Percentiles rank a stretch among this genome's conserved stretches.
These are phyloP conservation scores for Eucalyptus regnans DNA, from an alignment of 345 rosid species.

Conservation along the genomic window DNA sequence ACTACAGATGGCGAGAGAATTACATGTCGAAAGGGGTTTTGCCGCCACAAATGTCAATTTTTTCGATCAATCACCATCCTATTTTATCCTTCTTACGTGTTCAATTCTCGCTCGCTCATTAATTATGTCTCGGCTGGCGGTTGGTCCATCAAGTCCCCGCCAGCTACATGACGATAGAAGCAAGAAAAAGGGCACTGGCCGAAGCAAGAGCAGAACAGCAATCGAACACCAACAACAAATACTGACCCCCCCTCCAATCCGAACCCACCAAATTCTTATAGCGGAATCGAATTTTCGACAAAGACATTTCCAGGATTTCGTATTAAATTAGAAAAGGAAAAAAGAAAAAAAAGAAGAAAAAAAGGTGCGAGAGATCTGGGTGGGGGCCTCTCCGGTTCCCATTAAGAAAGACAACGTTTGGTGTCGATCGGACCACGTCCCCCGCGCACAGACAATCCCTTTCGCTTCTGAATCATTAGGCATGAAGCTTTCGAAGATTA, in stretches of 20 bases:
- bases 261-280: neutral
- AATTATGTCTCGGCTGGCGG: neutral
- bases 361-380: neutral
- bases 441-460: neutral
- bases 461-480: neutral
- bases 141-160: neutral
- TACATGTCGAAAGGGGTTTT: neutral
- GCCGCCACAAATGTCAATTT: neutral
- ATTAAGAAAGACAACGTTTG: neutral
- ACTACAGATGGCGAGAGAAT: neutral
- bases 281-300: neutral
- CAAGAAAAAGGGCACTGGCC: neutral
- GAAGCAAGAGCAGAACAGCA: neutral
- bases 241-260: neutral
- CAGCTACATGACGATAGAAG: neutral
- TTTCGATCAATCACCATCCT: neutral
- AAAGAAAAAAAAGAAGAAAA: too few species aligned
- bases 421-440: neutral
- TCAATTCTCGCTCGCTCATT: neutral
- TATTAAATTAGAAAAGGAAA: neutral
- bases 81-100: neutral
- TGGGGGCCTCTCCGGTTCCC: neutral
- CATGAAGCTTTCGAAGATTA: neutral
- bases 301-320: neutral
- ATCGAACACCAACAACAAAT: neutral